These are phyloP conservation scores for Yamadazyma mexicana DNA, from an alignment of 1,139 yeast species.

Conservation along the genomic window DNA sequence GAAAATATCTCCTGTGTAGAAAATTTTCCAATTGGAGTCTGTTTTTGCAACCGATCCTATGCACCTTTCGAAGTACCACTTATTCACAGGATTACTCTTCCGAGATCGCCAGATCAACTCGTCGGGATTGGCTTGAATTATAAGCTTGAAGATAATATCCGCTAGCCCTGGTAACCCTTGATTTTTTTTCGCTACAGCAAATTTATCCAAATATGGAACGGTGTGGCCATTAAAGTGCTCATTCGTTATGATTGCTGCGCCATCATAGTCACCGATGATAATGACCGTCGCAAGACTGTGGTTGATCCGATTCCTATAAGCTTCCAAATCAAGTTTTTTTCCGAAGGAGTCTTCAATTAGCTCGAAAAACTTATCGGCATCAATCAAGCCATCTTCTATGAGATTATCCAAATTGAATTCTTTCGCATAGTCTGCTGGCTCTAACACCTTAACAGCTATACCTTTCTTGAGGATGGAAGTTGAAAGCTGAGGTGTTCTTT, in stretches of 20 bases:
- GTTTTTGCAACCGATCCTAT: conserved; percentile 62
- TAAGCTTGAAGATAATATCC: conserved; percentile 83
- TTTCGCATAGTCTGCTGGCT: conserved; percentile 27
- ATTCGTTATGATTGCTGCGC: conserved; percentile 89
- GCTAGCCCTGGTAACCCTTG: conserved; percentile 96
- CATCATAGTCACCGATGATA: conserved; percentile 92
- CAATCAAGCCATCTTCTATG: conserved; percentile 49
- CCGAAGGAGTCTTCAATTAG: conserved; percentile 83
- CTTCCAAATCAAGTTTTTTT: conserved; percentile 59
- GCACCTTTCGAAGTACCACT: conserved; percentile 95
- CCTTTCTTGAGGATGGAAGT: conserved; percentile 86
- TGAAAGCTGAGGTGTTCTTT: conserved; percentile 61
- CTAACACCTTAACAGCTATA: conserved; percentile 57
- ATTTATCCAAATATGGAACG: conserved; percentile 82
- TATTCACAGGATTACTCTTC: conserved; percentile 83
- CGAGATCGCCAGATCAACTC: conserved; percentile 91
- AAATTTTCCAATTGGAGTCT: conserved; percentile 64
- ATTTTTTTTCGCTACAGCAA: conserved; percentile 78
- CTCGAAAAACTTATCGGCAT: conserved; percentile 53
- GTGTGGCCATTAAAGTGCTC: conserved; percentile 35
- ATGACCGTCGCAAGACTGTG: conserved; percentile 71
- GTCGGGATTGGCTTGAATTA: conserved; percentile 65
- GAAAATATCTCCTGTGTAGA: conserved; percentile 61
- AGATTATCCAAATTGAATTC: conserved; percentile 46
- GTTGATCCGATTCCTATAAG: conserved; percentile 65